phyloP scores from a whole-genome alignment of 345 rosid species.

The Anastatica hierochuntica region DNA sequence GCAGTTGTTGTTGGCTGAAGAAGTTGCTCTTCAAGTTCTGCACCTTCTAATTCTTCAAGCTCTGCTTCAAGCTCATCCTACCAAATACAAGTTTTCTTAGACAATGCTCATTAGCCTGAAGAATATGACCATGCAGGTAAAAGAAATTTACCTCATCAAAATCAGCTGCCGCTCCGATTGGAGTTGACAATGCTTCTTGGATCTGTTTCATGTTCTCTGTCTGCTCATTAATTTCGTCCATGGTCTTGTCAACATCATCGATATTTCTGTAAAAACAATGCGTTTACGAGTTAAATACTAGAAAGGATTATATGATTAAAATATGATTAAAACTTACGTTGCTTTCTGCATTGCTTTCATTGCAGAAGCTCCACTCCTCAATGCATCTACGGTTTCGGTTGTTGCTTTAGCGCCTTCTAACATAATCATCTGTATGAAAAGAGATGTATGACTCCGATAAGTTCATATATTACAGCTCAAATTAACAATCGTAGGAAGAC shows the following conservation, averaged over 20 bases:
- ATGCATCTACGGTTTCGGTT: conserved; percentile 80
- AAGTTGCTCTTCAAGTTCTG: conserved; percentile 80
- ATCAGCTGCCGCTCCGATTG: conserved; percentile 65
- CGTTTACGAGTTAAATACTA: neutral
- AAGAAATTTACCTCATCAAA: conserved; percentile 88
- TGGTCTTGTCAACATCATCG: conserved; percentile 84
- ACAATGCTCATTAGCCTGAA: too few species aligned
- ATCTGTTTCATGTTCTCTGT: conserved; percentile 87
- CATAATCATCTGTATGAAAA: conserved; percentile 58
- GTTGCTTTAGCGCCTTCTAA: conserved; percentile 90
- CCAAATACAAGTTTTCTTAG: neutral
- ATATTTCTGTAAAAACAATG: conserved; percentile 47
- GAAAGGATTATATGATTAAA: neutral
- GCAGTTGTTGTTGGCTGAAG: conserved; percentile 67
- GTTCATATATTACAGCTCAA: too few species aligned
- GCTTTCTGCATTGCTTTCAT: conserved; percentile 95
- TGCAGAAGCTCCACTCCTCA: conserved; percentile 74
- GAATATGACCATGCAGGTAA: neutral
- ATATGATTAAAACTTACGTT: conserved; percentile 63
- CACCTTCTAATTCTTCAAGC: conserved; percentile 82
- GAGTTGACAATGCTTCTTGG: conserved; percentile 77
- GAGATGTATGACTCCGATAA: too few species aligned
- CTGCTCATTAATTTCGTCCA: conserved; percentile 90
- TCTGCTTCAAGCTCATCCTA: conserved; percentile 97
- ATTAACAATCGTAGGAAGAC: neutral